Percentiles rank a stretch among this genome's conserved stretches.
Evolutionary conservation across 1,139 yeast genomes (phyloP).

Genomic region (Lodderomyces elongisporus): DNA sequence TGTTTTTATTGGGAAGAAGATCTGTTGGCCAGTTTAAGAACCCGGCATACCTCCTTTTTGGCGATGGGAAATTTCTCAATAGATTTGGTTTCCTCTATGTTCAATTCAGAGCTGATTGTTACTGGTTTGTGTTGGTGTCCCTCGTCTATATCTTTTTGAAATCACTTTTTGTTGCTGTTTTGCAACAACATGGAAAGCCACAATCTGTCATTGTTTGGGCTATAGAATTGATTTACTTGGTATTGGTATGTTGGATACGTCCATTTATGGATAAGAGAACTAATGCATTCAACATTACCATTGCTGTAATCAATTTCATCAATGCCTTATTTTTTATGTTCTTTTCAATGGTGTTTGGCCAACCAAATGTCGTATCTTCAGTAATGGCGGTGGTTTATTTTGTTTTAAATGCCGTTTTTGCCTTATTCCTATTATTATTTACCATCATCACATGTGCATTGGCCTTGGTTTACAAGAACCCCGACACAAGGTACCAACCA

Average conservation of each 20-base stretch:
- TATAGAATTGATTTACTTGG: slow-evolving; percentile 67
- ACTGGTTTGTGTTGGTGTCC: slow-evolving; percentile 70
- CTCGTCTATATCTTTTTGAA: slow-evolving; percentile 65
- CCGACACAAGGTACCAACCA: slow-evolving; percentile 93
- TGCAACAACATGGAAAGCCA: slow-evolving; percentile 73
- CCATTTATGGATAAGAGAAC: slow-evolving; percentile 96
- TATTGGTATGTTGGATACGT: slow-evolving; percentile 59
- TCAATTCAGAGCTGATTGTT: slow-evolving; percentile 83
- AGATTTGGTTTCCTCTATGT: slow-evolving; percentile 91
- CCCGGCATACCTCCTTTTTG: slow-evolving; percentile 87
- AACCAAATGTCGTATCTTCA: slow-evolving; percentile 83
- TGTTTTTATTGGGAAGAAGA: slow-evolving; percentile 63
- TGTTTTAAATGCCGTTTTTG: slow-evolving; percentile 83
- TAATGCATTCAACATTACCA: slow-evolving; percentile 83
- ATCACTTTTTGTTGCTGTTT: slow-evolving; percentile 79
- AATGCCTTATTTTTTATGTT: slow-evolving; percentile 85
- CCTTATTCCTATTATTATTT: slow-evolving; percentile 74
- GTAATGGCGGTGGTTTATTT: slow-evolving; percentile 93
- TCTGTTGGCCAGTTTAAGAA: slow-evolving; percentile 74
- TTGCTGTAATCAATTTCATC: slow-evolving; percentile 71
- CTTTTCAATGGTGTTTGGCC: slow-evolving; percentile 78
- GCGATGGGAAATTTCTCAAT: slow-evolving; percentile 76
- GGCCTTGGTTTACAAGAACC: slow-evolving; percentile 83
- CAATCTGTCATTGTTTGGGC: slow-evolving; percentile 76
- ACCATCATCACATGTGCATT: slow-evolving; percentile 82